phyloP scores from a whole-genome alignment of 2,329 filamentous ascomycete species.

The Aspergillus caelatus region DNA sequence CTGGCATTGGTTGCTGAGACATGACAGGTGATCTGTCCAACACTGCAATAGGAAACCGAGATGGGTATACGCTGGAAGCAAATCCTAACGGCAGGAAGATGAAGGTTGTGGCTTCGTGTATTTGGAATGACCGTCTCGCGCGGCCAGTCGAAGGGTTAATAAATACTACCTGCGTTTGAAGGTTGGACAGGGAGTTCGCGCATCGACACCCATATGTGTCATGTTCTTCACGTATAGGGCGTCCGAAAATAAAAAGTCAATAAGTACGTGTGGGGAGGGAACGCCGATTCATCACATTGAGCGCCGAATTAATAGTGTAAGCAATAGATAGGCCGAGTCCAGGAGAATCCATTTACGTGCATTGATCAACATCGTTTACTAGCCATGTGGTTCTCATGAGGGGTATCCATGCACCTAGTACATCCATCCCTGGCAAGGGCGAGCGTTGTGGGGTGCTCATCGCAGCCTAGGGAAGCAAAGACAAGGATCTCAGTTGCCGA shows the following conservation, averaged over 20 bases:
- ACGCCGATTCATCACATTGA: not conserved
- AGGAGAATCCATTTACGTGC: not conserved
- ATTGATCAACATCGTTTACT: not conserved
- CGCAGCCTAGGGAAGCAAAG: not conserved
- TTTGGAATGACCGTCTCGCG: constrained; percentile 26
- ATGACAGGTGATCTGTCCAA: constrained; percentile 17
- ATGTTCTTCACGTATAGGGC: not conserved
- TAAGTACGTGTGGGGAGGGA: not conserved
- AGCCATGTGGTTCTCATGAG: not conserved
- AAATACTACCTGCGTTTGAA: not conserved
- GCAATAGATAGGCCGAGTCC: not conserved
- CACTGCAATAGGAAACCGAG: constrained; percentile 4
- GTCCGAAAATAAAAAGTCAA: not conserved
- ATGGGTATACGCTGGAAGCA: constrained; percentile 9
- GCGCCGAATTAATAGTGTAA: not conserved
- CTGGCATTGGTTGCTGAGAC: constrained; percentile 19
- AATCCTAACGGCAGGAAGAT: constrained; percentile 8
- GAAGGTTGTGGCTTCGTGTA: constrained; percentile 19
- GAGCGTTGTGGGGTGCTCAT: not conserved
- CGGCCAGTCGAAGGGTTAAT: not conserved
- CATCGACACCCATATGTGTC: not conserved
- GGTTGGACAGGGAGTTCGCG: not conserved
- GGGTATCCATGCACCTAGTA: not conserved
- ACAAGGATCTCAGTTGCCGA: not conserved
- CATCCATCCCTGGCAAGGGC: not conserved